Conservation (phyloP, 1,284 basidiomycete genomes). For the Cryptococcus maquisensis region DNA sequence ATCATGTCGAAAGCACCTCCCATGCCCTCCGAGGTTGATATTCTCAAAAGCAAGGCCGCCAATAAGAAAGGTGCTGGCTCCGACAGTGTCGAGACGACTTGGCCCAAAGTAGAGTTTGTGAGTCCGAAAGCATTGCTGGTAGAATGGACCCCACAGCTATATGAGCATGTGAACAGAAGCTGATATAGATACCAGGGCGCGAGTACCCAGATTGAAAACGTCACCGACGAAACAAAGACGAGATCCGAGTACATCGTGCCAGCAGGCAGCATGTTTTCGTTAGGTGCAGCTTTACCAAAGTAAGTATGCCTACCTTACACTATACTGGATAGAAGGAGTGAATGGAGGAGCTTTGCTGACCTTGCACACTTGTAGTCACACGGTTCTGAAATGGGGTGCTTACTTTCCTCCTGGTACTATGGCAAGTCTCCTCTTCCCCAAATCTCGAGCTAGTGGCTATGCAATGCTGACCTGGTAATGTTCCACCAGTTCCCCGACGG, state of each 20-base stretch:
- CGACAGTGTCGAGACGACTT: conserved; percentile 51
- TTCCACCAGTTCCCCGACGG: conserved; percentile 31
- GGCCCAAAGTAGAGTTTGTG: conserved; percentile 39
- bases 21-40: conserved; percentile 30
- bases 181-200: conserved; percentile 16
- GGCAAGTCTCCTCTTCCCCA: conserved; percentile 10
- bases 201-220: conserved; percentile 33
- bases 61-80: conserved; percentile 51
- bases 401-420: conserved; percentile 41
- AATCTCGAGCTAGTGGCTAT: not conserved
- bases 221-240: conserved; percentile 25
- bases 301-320: not conserved
- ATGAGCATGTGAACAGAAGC: not conserved
- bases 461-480: no score
- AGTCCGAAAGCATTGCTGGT: conserved; percentile 1
- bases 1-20: conserved; percentile 16
- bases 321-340: not conserved
- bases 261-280: conserved; percentile 36
- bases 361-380: conserved; percentile 10
- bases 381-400: conserved; percentile 28
- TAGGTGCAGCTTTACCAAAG: conserved; percentile 33
- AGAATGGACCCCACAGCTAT: no score
- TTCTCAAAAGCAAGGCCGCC: conserved; percentile 34
- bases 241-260: conserved; percentile 34
- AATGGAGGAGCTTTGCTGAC: not conserved